These are phyloP conservation scores for Grosmannia serpens DNA, from an alignment of 2,329 filamentous ascomycete genomes.

Conservation along the genomic window DNA sequence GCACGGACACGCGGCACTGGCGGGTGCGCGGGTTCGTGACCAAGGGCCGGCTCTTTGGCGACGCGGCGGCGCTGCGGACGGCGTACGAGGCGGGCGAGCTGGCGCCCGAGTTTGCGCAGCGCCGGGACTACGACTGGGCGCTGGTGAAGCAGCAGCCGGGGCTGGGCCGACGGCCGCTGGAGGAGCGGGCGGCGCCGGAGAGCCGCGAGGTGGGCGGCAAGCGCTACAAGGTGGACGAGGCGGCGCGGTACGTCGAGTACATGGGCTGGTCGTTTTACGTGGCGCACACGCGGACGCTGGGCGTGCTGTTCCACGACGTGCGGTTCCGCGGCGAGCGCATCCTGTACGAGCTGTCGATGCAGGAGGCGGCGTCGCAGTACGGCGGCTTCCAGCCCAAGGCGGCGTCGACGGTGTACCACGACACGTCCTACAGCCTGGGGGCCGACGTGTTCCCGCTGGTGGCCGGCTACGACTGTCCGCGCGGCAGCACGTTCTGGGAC, in stretches of 20 bases:
- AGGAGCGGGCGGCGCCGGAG: conserved; percentile 23
- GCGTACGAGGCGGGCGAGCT: conserved; percentile 27
- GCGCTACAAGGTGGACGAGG: conserved; percentile 29
- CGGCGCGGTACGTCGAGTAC: conserved; percentile 36
- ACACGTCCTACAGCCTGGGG: conserved; percentile 26
- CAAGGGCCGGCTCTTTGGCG: conserved; percentile 25
- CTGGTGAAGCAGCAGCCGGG: conserved; percentile 18
- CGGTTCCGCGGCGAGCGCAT: conserved; percentile 37
- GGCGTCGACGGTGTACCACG: conserved; percentile 30
- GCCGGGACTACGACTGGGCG: conserved; percentile 21
- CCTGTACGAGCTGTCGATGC: conserved; percentile 39
- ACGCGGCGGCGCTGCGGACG: conserved; percentile 20
- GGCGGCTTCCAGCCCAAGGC: conserved; percentile 34
- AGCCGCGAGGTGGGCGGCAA: conserved; percentile 26
- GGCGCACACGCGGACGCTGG: conserved; percentile 29
- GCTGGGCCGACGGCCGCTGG: conserved; percentile 21
- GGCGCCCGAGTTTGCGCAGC: conserved; percentile 21
- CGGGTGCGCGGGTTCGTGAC: conserved; percentile 31
- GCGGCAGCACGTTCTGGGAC: conserved; percentile 24
- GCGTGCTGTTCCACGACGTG: conserved; percentile 36
- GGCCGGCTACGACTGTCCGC: conserved; percentile 30
- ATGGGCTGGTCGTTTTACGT: conserved; percentile 43
- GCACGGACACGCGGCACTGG: conserved; percentile 30
- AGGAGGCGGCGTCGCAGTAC: conserved; percentile 42
- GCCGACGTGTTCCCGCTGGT: conserved; percentile 24